phyloP scores from a whole-genome alignment of 73 alveolate genomes.

The Breviolum minutum region DNA sequence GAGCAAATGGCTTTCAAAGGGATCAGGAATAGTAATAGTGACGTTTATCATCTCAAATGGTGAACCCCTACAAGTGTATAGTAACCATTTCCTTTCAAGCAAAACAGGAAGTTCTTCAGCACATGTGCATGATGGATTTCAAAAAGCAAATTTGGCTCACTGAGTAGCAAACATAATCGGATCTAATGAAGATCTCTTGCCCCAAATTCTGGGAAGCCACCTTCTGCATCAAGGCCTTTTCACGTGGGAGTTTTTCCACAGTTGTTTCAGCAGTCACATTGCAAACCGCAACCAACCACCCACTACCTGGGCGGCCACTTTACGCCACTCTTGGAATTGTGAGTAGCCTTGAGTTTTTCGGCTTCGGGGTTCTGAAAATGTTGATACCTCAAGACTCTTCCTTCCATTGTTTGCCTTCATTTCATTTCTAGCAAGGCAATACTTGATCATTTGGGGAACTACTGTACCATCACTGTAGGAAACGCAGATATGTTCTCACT shows the following conservation, averaged over 20 bases:
- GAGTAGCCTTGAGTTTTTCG: neutral
- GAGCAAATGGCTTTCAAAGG: too few relatives aligned
- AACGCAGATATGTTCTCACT: neutral
- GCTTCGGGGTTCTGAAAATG: too few relatives aligned
- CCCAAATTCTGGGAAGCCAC: neutral
- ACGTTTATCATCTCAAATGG: too few relatives aligned
- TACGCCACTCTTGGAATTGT: slow-evolving; percentile 31
- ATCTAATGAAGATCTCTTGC: neutral
- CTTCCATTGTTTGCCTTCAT: too few relatives aligned
- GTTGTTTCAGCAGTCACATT: too few relatives aligned
- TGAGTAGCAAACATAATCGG: neutral
- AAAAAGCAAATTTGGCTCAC: neutral
- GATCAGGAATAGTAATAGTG: too few relatives aligned
- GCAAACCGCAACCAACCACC: neutral
- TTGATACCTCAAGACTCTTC: too few relatives aligned
- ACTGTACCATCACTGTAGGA: too few relatives aligned
- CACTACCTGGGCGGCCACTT: slow-evolving; percentile 10
- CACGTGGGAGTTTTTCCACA: too few relatives aligned
- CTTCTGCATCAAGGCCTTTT: slow-evolving; percentile 9
- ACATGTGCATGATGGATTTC: neutral
- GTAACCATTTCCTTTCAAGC: neutral
- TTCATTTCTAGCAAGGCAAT: too few relatives aligned
- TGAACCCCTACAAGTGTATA: too few relatives aligned
- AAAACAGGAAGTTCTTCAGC: neutral
- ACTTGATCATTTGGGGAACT: too few relatives aligned